Evolutionary conservation across 305 asterid species (phyloP), one percentile per base, ranked within the genome.

Genomic region (Nicotiana rustica): DNA sequence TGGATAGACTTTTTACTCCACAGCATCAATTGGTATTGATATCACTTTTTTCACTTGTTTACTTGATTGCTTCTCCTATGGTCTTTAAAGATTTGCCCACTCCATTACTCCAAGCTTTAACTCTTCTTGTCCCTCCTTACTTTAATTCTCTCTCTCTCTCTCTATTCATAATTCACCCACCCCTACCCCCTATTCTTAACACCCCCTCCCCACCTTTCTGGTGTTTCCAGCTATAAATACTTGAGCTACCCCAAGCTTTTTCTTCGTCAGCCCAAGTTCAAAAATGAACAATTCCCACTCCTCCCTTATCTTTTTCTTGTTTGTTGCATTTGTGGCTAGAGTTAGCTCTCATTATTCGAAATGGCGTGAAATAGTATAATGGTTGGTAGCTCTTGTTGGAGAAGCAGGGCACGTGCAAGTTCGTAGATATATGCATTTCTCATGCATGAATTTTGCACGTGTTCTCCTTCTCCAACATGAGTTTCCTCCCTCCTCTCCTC

Each of bases 401-500:
- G 97, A 94, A 94, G 97, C 96, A 90, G 98, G 95, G 98, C 98
- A 94, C 97, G 97, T 94, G 98, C 97, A 92, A 75, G 82, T 82
- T 35, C n/a, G 52, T 35, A 17, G 14, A 47, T 56, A 35, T 3
- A 56, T 15, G 61, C n/a, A 12, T 31, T 17, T 75, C 8, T 70
- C 87, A 60, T 78, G 84, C 82, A 77, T 33, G 69, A 47, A 68
- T 65, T 66, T 81, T 92, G 97, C 97, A 92, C 95, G 98, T 90
- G 98, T 92, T 90, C 95, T 90, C 86, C 92, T 91, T 91, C 97
- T 90, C 97, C 97, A 94, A 88, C 97, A 69, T 19, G 95, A 67
- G 89, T 83, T 86, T 47, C 92, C 87, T 91, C 59, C 88, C 85
- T 73, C 64, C 64, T 73, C 84, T 71, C 13, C 21, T 47, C 79